Evolutionary conservation across 768 basidiomycete species (phyloP), one percentile per base, ranked within the genome.

Genomic region (Lactarius vividus): DNA sequence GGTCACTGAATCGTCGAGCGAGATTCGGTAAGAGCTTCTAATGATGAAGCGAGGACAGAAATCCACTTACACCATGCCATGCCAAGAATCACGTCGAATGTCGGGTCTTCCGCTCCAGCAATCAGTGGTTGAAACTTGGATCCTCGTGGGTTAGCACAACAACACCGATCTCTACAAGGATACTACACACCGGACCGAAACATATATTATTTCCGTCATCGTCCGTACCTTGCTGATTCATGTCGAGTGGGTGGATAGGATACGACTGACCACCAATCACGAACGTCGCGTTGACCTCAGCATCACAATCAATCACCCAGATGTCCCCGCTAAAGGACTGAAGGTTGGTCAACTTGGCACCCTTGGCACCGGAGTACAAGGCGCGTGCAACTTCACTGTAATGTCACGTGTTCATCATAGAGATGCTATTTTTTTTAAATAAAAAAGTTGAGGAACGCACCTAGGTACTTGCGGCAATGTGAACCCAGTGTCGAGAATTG

Each of bases 401-500:
- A 39, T 29, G 2, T 58, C 53, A 15, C 33, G 37, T 16, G 26
- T 29, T 40, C 26, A 31, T 40, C 31, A 4, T 35, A 64, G 44
- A 64, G 63, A 26, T 2, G 4, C 4, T 26, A 15, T 5, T 46
- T 46, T 46, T 39, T 39, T 39, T 39, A 15, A 13, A 39, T 7
- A 66, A n/a, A 67, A 15, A 28, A 3, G n/a, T n/a, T n/a, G n/a
- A n/a, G n/a, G n/a, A 5, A 61, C 59, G 46, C 71, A 84, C 84
- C 75, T 59, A 54, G 85, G 79, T 39, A 89, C 79, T 72, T 89
- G 88, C 13, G 87, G 82, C 4, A 89, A 76, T 0, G 87, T 81
- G 71, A 88, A 89, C 0, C 90, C 90, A 7, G 86, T 86, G 72
- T 91, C 90, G 35, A 91, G 76, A 3, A 91, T 78, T 4, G 82